Base-by-base conservation (phyloP, 805 yeast genomes). In the Schizosaccharomyces cryophilus region DNA sequence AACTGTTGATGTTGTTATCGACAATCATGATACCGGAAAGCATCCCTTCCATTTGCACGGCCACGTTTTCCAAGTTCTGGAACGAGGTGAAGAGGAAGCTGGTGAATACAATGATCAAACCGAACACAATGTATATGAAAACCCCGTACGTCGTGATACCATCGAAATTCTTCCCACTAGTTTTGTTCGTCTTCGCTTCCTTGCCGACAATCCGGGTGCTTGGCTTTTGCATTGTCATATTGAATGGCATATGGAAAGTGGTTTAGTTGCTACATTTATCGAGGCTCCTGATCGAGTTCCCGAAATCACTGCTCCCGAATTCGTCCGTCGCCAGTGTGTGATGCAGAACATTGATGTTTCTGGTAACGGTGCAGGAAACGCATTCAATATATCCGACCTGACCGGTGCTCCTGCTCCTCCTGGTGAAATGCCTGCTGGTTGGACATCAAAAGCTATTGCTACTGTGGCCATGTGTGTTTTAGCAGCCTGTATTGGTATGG, bases 41-140 rank as follows among this genome's bases (percentile, higher is more conserved):
- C 98, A 90, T 75, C 97, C 98, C 38, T 90, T 90, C 93, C 98
- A 90, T 74, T 75, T 90, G 70, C 98, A 90, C 74, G 98, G 98
- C 60, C 93, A 85, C 71, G 80, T 72, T 60, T 90, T 89, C 85
- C 96, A 90, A 74, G 77, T 84, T 9, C 71, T 87, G 63, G 82
- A 79, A 64, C 78, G 96, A 72, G 87, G 84, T 60, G 80, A 76
- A 61, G 77, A 73, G 59, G 74, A 75, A 21, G 84, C 84, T 48
- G 76, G 78, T 59, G 69, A 77, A 6, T 87, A 75, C 69, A 81
- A 85, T 67, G 76, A 80, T 19, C 69, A 74, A 60, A 74, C 74
- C 64, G 74, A 73, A 60, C 72, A 73, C 17, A 72, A 73, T n/a
- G 75, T 73, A 61, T 93, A 95, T 55, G 80, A 81, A 61, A 74